Evolutionary conservation across 148 eudicot species (phyloP), one percentile per base, ranked within the genome.

Genomic region (Silene latifolia): DNA sequence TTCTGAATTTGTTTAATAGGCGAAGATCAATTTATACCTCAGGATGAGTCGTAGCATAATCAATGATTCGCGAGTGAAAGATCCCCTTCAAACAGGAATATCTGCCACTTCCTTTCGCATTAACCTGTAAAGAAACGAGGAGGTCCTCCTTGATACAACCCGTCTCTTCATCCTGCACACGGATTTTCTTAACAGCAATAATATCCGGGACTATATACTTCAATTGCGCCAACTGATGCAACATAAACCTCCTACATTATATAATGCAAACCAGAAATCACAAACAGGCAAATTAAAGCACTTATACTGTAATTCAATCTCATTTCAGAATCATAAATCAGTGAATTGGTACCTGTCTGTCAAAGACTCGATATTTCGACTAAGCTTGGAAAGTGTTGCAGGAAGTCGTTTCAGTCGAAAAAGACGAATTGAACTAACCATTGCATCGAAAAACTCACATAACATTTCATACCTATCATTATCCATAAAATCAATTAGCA

Each of bases 201-300:
- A 82, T 93, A 47, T 90, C 98, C 0, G 96, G 97, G 35, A 95
- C 61, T 44, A 92, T 78, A 47, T 82, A 83, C 87, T 90, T 95
- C 80, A 92, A 67, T 63, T 95, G 97, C 60, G 91, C 93, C 86
- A 95, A 85, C 77, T 90, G 91, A 21, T 74, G 70, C 69, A 83
- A 29, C 21, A 91, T 75, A 58, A 95, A 92, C 79, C 90, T 89
- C 93, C 97, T 95, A n/a, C n/a, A n/a, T n/a, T n/a, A n/a, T n/a
- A 27, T 27, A 27, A 27, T 27, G 29, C 29, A 32, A 32, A 32
- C 35, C 35, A 3, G 35, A 32, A 32, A 32, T 32, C 35, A 32
- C 35, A 32, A 32, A 32, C 35, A 32, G 5, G 35, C 35, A 4
- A n/a, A n/a, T n/a, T n/a, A n/a, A 32, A 32, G 35, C 35, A 4